Evolutionary conservation across 768 basidiomycete species (phyloP).

Genomic region (Lactarius vividus): DNA sequence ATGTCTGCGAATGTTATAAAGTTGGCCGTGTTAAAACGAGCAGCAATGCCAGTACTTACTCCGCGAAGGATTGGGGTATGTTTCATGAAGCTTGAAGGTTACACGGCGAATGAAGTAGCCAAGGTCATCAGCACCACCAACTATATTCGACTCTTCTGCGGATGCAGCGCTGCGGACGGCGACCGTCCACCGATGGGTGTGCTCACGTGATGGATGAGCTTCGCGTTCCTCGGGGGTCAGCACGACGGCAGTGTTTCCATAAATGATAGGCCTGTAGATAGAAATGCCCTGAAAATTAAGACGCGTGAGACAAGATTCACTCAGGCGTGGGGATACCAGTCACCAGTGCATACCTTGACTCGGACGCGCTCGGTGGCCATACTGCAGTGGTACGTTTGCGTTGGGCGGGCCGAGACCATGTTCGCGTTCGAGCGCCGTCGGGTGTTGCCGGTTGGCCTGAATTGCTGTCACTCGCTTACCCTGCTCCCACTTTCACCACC

Average conservation of each 20-base stretch:
- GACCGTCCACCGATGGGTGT: conserved; percentile 96
- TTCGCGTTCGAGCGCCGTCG: conserved; percentile 35
- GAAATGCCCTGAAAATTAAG: conserved; percentile 63
- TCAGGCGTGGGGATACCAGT: not conserved
- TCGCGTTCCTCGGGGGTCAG: conserved; percentile 72
- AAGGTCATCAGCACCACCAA: conserved; percentile 89
- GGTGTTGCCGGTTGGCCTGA: conserved; percentile 29
- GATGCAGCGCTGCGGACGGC: conserved; percentile 88
- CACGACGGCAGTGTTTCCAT: conserved; percentile 88
- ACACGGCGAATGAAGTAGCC: conserved; percentile 93
- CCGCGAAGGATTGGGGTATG: conserved; percentile 86
- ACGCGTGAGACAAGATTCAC: conserved; percentile 15
- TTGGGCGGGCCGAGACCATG: not conserved
- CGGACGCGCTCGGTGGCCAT: conserved; percentile 71
- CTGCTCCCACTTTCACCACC: conserved; percentile 10
- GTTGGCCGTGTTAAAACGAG: not conserved
- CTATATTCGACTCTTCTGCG: conserved; percentile 64
- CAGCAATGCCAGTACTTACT: conserved; percentile 53
- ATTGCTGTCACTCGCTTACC: conserved; percentile 26
- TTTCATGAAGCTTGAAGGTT: conserved; percentile 96
- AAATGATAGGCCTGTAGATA: conserved; percentile 88
- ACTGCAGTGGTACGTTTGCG: conserved; percentile 32
- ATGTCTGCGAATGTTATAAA: conserved; percentile 51
- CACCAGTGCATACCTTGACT: conserved; percentile 59
- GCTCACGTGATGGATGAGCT: conserved; percentile 55